Base-by-base conservation (phyloP, 495 filamentous ascomycete genomes). In the Pseudotulostoma volvatum region DNA sequence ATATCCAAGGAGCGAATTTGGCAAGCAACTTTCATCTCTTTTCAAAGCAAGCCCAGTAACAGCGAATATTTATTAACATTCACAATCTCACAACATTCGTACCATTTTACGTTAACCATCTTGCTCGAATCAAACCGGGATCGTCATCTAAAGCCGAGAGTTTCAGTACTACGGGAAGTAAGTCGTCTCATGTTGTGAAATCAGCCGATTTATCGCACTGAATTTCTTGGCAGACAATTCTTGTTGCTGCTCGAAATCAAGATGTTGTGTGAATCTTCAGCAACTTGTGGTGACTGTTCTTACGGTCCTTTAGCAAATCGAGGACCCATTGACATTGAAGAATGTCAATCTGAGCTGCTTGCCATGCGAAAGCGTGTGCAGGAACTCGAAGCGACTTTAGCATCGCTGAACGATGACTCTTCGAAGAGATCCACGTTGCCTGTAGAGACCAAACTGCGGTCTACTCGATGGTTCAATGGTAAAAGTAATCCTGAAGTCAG, bases 401-500 rank as follows among this genome's bases (percentile, higher is more conserved):
- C 49, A 20, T 50, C 53, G 9, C 37, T 51, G 33, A 54, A 47
- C 40, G 42, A 39, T 16, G 38, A 40, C 18, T 30, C 47, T 15
- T 36, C 42, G 0, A 49, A 46, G 3, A 30, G 38, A 39, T 28
- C 23, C 5, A 28, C 23, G 5, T 33, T 21, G 1, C 13, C 40
- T 3, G 39, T 47, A 11, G 46, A 33, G 11, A 32, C 39, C 8
- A 36, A 32, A 18, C 49, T 70, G 18, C 62, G 66, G 3, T 70
- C 66, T 5, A 45, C 64, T 1, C 50, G 55, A 19, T 70, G 66
- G 66, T 67, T 70, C 42, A 59, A 63, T 35, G 57, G 54, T 23
- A 50, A 60, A 38, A 55, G 47, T 33, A 58, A 70, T 38, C 57
- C 63, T 13, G 67, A 57, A 33, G 73, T 74, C 61, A 63, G 60